Conservation (phyloP, 352 stramenopile species). For the Phytopythium kandeliae region DNA sequence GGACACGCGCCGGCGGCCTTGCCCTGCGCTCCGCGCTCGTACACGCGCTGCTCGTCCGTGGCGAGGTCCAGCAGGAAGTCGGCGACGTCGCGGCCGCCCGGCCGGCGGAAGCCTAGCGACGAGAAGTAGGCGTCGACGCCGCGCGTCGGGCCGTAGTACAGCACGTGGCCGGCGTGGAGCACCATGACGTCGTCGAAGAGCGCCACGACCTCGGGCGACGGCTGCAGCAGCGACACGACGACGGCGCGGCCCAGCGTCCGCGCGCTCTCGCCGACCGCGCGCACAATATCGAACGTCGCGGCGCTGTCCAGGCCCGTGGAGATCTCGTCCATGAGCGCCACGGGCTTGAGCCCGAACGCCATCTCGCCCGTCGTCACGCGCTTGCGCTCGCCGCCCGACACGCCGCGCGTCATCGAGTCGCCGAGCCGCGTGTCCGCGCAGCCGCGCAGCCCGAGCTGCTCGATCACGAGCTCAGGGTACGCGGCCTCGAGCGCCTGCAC, state of each 20-base stretch:
- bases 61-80: slow-evolving; percentile 33
- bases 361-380: slow-evolving; percentile 88
- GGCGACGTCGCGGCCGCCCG: slow-evolving; percentile 20
- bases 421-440: slow-evolving; percentile 45
- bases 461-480: slow-evolving; percentile 38
- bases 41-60: slow-evolving; percentile 16
- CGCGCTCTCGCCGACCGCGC: slow-evolving; percentile 49
- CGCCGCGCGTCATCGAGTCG: slow-evolving; percentile 49
- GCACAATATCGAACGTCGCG: slow-evolving; percentile 58
- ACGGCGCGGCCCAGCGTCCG: slow-evolving; percentile 17
- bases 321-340: slow-evolving; percentile 88
- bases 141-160: slow-evolving; percentile 26
- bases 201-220: slow-evolving; percentile 82
- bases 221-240: slow-evolving; percentile 68
- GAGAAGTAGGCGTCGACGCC: slow-evolving; percentile 53
- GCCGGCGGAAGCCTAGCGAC: slow-evolving; percentile 40
- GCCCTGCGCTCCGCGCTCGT: too few relatives aligned
- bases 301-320: slow-evolving; percentile 88
- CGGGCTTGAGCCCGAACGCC: slow-evolving; percentile 48
- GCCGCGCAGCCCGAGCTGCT: slow-evolving; percentile 34
- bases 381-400: slow-evolving; percentile 89
- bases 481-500: slow-evolving; percentile 18
- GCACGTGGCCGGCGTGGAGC: slow-evolving; percentile 33
- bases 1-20: too few relatives aligned
- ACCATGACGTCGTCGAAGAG: slow-evolving; percentile 77